Evolutionary conservation across 2,329 filamentous ascomycete species (phyloP).

Genomic region (Trichoderma citrinoviride): DNA sequence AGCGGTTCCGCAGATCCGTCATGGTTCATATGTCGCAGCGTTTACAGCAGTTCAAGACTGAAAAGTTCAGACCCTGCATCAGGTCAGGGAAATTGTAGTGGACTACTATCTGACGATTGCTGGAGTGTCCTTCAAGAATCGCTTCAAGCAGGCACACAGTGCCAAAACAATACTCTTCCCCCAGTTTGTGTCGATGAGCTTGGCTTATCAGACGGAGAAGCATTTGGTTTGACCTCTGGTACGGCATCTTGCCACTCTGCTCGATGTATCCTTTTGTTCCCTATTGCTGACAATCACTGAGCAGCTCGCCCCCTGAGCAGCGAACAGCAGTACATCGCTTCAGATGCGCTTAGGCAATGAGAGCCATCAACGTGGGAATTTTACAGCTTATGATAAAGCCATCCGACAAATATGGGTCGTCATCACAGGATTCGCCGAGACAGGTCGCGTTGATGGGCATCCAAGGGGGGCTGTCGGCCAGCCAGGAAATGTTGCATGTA

Average conservation of each 20-base stretch:
- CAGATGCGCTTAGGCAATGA: background rate
- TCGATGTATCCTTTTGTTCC: background rate
- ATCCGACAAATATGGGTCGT: background rate
- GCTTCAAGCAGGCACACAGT: background rate
- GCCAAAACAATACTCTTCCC: background rate
- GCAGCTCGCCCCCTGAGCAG: background rate
- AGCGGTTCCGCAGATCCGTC: background rate
- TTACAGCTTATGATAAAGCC: background rate
- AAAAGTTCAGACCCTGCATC: background rate
- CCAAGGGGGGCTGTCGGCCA: background rate
- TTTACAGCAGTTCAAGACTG: background rate
- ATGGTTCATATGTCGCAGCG: background rate
- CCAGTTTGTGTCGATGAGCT: background rate
- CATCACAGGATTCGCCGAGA: background rate
- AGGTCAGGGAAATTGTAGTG: background rate
- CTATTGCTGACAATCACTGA: background rate
- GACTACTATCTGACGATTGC: background rate
- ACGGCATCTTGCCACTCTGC: background rate
- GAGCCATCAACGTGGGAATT: background rate
- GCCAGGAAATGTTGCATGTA: background rate
- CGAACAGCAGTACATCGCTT: background rate
- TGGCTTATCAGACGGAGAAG: background rate
- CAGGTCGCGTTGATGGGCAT: background rate
- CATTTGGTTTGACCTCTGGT: background rate
- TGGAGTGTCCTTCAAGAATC: background rate